phyloP scores from a whole-genome alignment of 2,329 filamentous ascomycete genomes.

The Phialophora verrucosa region DNA sequence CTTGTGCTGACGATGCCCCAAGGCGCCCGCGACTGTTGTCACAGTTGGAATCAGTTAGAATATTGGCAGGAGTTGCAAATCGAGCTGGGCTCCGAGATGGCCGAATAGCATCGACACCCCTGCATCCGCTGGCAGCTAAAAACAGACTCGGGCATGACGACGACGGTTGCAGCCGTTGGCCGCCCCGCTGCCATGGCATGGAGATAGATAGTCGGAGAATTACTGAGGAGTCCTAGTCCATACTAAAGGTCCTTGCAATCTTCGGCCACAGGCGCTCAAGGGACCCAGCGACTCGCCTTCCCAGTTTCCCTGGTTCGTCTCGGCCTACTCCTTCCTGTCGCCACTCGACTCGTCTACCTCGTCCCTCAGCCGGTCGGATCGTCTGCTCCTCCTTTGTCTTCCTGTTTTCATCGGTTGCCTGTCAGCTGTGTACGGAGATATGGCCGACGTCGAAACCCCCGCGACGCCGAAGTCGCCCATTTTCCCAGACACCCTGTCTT shows the following conservation, averaged over 20 bases:
- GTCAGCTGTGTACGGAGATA: slow-evolving; percentile 11
- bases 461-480: slow-evolving; percentile 34
- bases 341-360: neutral
- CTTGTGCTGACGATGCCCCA: neutral
- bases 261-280: neutral
- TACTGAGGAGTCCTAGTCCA: neutral
- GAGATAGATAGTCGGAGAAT: neutral
- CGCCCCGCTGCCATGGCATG: neutral
- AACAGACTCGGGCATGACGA: neutral
- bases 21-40: neutral
- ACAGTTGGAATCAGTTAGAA: neutral
- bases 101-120: neutral
- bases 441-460: slow-evolving; percentile 29
- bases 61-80: neutral
- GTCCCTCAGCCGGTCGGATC: neutral
- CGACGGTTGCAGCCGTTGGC: slow-evolving; percentile 5
- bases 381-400: neutral
- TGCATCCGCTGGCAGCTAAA: slow-evolving; percentile 3
- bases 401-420: neutral
- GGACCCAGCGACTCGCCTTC: neutral
- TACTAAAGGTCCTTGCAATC: slow-evolving; percentile 12
- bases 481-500: slow-evolving; percentile 38
- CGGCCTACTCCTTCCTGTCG: slow-evolving; percentile 7
- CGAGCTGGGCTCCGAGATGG: neutral
- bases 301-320: slow-evolving; percentile 3